These are phyloP conservation scores for Parastagonospora avenae DNA, from an alignment of 2,329 filamentous ascomycete genomes.

Conservation along the genomic window DNA sequence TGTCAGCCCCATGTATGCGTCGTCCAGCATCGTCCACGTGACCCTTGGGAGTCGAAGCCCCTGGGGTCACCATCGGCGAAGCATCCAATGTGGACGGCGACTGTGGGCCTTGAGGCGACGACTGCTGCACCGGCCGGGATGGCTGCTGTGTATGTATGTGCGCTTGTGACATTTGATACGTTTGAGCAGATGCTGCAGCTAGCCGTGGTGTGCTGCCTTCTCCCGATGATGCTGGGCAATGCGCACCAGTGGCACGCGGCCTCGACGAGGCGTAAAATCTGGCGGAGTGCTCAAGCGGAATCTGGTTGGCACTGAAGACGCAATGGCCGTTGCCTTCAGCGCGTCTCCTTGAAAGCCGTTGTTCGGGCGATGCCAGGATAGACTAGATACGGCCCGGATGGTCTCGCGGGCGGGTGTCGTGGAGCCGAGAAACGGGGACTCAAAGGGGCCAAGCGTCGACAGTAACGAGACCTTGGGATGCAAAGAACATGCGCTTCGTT, in stretches of 20 bases:
- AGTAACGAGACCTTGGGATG: not conserved
- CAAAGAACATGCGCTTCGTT: not conserved
- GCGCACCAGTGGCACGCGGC: constrained; percentile 31
- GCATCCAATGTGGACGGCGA: constrained; percentile 37
- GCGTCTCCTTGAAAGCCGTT: not conserved
- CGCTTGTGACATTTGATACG: constrained; percentile 17
- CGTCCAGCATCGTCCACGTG: constrained; percentile 23
- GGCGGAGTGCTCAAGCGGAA: constrained; percentile 20
- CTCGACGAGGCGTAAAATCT: constrained; percentile 35
- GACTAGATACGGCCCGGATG: constrained; percentile 1
- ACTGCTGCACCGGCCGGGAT: constrained; percentile 24
- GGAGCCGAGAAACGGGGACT: constrained; percentile 1
- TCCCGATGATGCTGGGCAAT: constrained; percentile 17
- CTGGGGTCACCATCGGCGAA: constrained; percentile 34
- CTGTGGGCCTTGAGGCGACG: constrained; percentile 25
- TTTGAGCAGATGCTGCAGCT: constrained; percentile 17
- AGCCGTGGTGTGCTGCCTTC: constrained; percentile 31
- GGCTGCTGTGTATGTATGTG: constrained; percentile 11
- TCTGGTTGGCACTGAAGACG: not conserved
- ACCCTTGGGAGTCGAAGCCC: constrained; percentile 26
- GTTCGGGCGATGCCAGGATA: not conserved
- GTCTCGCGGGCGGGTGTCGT: constrained; percentile 1
- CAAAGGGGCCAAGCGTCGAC: not conserved
- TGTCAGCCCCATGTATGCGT: constrained; percentile 51
- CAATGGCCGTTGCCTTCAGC: not conserved